phyloP scores from a whole-genome alignment of 2,329 filamentous ascomycete genomes.

The Fusarium armeniacum region DNA sequence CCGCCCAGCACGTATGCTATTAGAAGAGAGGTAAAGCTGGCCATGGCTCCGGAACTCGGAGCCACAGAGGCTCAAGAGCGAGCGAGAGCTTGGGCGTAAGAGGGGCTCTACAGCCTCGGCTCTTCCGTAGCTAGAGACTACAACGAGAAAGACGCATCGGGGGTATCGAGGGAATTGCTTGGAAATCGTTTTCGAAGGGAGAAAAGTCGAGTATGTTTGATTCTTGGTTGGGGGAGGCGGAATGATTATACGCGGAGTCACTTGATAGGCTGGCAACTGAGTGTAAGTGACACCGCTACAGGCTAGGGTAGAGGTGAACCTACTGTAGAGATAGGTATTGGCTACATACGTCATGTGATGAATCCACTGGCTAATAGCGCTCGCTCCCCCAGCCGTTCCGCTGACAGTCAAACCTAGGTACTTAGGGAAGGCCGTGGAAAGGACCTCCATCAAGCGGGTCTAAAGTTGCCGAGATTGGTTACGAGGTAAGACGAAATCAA shows the following conservation, averaged over 20 bases:
- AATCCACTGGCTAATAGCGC: conserved; percentile 36
- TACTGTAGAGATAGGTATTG: conserved; percentile 6
- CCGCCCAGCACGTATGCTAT: conserved; percentile 87
- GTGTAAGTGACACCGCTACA: conserved; percentile 44
- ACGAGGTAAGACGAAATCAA: not conserved
- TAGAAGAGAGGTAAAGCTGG: conserved; percentile 70
- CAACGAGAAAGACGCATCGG: conserved; percentile 38
- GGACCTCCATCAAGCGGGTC: conserved; percentile 23
- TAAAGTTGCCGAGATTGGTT: conserved; percentile 2
- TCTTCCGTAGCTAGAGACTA: conserved; percentile 35
- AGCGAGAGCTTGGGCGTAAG: conserved; percentile 35
- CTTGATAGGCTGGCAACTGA: conserved; percentile 41
- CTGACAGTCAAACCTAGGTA: not conserved
- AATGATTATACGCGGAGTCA: conserved; percentile 42
- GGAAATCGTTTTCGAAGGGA: conserved; percentile 21
- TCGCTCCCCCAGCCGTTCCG: conserved; percentile 25
- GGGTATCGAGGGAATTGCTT: conserved; percentile 3
- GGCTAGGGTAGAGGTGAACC: conserved; percentile 14
- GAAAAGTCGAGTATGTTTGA: conserved; percentile 29
- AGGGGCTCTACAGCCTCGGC: conserved; percentile 41
- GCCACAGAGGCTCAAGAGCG: conserved; percentile 38
- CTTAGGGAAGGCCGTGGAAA: not conserved
- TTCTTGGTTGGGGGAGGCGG: conserved; percentile 35
- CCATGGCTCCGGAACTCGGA: conserved; percentile 59
- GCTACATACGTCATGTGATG: conserved; percentile 48